Evolutionary conservation across 2,329 filamentous ascomycete species (phyloP).

Genomic region (Arthrobotrys megalospora): DNA sequence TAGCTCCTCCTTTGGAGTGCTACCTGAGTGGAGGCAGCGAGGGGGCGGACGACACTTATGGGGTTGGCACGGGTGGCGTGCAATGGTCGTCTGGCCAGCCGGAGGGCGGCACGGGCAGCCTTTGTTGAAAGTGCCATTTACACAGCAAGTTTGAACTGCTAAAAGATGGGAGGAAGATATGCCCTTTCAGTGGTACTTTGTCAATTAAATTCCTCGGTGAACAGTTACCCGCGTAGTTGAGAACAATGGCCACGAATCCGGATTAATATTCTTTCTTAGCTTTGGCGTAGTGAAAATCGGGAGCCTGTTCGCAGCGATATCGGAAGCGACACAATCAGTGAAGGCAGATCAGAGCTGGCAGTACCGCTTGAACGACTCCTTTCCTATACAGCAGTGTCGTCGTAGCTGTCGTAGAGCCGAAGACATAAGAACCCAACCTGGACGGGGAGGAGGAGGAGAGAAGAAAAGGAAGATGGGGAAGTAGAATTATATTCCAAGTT

Average conservation of each 20-base stretch:
- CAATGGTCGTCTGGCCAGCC: conserved; percentile 37
- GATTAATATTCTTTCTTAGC: conserved; percentile 12
- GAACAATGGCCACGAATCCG: conserved; percentile 5
- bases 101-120: conserved; percentile 41
- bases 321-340: conserved; percentile 37
- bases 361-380: conserved; percentile 60
- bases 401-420: conserved; percentile 37
- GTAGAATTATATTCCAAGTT: conserved; percentile 10
- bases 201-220: background rate
- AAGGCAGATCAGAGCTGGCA: conserved; percentile 52
- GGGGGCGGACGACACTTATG: conserved; percentile 27
- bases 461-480: background rate
- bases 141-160: conserved; percentile 4
- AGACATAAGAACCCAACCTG: conserved; percentile 52
- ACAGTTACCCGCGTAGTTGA: background rate
- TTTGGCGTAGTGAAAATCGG: conserved; percentile 42
- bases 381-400: conserved; percentile 43
- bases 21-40: conserved; percentile 26
- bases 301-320: conserved; percentile 48
- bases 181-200: background rate
- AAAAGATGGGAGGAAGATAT: background rate
- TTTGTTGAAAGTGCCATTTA: conserved; percentile 48
- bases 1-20: conserved; percentile 67
- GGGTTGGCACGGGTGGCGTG: conserved; percentile 25
- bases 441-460: background rate